A percentile compares a stretch with the other conserved stretches of the same genome.
phyloP scores from a whole-genome alignment of 2,329 filamentous ascomycete genomes.

The Esteya vermicola region DNA sequence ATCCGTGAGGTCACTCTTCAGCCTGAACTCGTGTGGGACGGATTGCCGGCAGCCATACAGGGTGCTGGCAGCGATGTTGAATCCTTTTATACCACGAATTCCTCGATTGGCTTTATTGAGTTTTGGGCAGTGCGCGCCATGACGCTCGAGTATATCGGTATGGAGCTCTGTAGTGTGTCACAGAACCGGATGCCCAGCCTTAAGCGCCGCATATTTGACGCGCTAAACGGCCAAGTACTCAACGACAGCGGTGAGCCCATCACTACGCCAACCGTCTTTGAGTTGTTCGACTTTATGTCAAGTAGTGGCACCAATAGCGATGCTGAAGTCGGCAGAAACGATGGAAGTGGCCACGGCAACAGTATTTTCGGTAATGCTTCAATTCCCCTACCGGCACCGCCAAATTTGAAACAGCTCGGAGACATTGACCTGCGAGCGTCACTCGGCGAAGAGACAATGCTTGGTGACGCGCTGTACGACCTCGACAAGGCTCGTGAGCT shows the following conservation, averaged over 20 bases:
- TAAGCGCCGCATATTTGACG: conserved; percentile 53
- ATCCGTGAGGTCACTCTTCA: conserved; percentile 57
- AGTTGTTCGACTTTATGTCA: conserved; percentile 79
- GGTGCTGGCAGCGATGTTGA: conserved; percentile 41
- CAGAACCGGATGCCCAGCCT: conserved; percentile 57
- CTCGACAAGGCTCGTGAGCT: conserved; percentile 59
- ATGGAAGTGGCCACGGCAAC: too few species aligned
- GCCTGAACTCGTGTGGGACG: conserved; percentile 61
- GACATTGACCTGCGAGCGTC: conserved; percentile 56
- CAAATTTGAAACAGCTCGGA: conserved; percentile 43
- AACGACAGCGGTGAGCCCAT: conserved; percentile 52
- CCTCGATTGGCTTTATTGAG: conserved; percentile 56
- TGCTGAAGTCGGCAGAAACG: too few species aligned
- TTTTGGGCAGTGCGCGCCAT: conserved; percentile 67
- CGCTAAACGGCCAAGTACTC: conserved; percentile 64
- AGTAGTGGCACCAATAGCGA: conserved; percentile 35
- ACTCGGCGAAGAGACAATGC: conserved; percentile 41
- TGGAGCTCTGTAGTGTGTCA: conserved; percentile 68
- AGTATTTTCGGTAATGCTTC: too few species aligned
- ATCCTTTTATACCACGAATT: conserved; percentile 56
- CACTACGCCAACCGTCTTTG: conserved; percentile 66
- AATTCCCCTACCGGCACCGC: conserved; percentile 33
- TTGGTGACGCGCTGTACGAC: conserved; percentile 45
- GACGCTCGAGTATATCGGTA: conserved; percentile 70
- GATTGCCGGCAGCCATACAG: conserved; percentile 42